Conservation (phyloP, 192 early-diverging fungal species). For the Linnemannia elongata region DNA sequence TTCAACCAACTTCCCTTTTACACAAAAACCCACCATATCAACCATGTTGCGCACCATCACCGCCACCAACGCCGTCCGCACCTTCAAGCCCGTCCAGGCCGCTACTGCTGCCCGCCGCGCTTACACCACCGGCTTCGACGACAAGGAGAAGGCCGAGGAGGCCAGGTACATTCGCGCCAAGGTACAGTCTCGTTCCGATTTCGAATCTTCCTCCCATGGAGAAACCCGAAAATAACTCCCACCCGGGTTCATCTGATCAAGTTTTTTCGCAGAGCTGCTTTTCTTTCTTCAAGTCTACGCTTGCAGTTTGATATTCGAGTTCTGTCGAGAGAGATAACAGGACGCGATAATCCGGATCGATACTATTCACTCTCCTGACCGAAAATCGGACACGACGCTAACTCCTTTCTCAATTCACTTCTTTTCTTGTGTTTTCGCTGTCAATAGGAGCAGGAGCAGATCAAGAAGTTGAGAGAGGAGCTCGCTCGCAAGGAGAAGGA, state of each 20-base stretch:
- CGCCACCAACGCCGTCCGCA: conserved; percentile 42
- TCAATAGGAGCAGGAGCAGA: conserved; percentile 47
- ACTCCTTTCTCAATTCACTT: neutral
- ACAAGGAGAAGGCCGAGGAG: conserved; percentile 55
- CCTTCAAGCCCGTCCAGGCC: conserved; percentile 57
- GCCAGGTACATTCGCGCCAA: conserved; percentile 40
- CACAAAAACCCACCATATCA: conserved; percentile 1
- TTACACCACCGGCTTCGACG: conserved; percentile 31
- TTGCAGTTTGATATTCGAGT: neutral
- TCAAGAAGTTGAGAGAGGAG: conserved; percentile 41
- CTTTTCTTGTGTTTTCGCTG: neutral
- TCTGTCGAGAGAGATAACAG: neutral
- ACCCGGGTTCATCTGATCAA: neutral
- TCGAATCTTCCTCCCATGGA: neutral
- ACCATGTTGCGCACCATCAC: conserved; percentile 54
- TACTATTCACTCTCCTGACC: neutral
- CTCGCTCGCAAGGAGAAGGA: conserved; percentile 53
- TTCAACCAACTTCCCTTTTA: neutral
- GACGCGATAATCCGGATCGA: neutral
- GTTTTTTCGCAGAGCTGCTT: neutral
- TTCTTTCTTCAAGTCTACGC: neutral
- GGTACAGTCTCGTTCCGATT: conserved; percentile 19
- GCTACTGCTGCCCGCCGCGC: conserved; percentile 33
- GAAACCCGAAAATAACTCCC: neutral
- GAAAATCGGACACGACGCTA: neutral